These are phyloP conservation scores for Colletotrichum sp. DNA, from an alignment of 2,329 filamentous ascomycete species.

Conservation along the genomic window DNA sequence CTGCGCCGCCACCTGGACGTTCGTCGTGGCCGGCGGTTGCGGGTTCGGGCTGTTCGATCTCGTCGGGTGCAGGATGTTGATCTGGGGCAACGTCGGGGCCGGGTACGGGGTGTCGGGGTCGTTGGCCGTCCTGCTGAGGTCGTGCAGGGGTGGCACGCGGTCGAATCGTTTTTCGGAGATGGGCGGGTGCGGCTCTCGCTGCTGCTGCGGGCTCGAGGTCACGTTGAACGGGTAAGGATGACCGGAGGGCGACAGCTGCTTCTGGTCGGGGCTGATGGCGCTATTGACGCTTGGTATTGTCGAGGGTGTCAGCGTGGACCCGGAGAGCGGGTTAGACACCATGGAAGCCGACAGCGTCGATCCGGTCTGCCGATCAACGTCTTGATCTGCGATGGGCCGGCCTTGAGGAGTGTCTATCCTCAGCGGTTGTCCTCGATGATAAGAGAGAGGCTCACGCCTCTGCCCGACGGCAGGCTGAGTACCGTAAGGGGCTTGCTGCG, in stretches of 20 bases:
- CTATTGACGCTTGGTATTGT: slow-evolving; percentile 62
- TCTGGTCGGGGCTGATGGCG: slow-evolving; percentile 60
- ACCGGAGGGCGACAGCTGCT: slow-evolving; percentile 52
- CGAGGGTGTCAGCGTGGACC: slow-evolving; percentile 33
- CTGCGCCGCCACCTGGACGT: slow-evolving; percentile 62
- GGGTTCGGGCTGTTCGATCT: slow-evolving; percentile 53
- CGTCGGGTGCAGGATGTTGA: slow-evolving; percentile 59
- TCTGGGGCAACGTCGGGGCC: slow-evolving; percentile 55
- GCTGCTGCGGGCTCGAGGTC: slow-evolving; percentile 30
- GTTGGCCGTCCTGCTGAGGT: slow-evolving; percentile 51
- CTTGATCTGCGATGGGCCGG: slow-evolving; percentile 53
- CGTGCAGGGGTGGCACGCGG: slow-evolving; percentile 66
- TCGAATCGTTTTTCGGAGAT: slow-evolving; percentile 63
- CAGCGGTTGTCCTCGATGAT: slow-evolving; percentile 66
- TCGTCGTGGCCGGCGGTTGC: slow-evolving; percentile 41
- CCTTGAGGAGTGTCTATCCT: slow-evolving; percentile 69
- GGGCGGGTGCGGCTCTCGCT: slow-evolving; percentile 23
- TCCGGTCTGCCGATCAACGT: slow-evolving; percentile 65
- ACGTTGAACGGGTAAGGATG: background rate
- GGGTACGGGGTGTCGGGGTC: slow-evolving; percentile 62
- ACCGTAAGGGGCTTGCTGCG: slow-evolving; percentile 31
- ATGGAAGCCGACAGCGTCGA: background rate
- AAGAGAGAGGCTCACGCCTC: slow-evolving; percentile 63
- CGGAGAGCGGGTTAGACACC: background rate
- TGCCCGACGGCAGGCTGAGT: slow-evolving; percentile 35